Evolutionary conservation across 73 alveolate species (phyloP), one percentile per base, ranked within the genome.

Genomic region (Blepharisma japonicum): DNA sequence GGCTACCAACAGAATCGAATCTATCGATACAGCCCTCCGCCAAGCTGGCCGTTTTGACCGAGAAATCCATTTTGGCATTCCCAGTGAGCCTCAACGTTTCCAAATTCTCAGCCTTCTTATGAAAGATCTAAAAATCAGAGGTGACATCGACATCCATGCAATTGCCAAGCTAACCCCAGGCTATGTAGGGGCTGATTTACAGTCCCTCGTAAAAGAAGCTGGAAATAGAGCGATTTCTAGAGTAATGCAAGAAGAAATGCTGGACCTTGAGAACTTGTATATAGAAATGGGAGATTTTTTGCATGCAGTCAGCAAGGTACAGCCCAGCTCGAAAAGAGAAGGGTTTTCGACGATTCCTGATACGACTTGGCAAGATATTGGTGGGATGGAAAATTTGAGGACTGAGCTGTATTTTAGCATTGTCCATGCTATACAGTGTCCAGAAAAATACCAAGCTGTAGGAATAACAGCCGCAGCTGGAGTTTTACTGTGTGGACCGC

Each of bases 21-120:
- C 92, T 45, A 83, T 98, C 68, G 99, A 98, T 81, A 86, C 94
- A 14, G 97, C 98, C 18, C 83, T 98, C 81, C 86, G 99, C 80
- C 89, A 99, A 85, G 96, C 99, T 51, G 99, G 99, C 9, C 90
- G 99, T 77, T 98, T 98, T 79, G 99, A 98, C 85, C 93, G 96
- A n/a, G 99, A 98, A 85, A 90, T 98, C 25, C 94, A 90, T 85
- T 87, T 98, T 48, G 98, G 98, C 23, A 97, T 98, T 67, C 99
- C 99, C 38, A 88, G 94, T 71, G 98, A 95, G 80, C 88, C 81
- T 55, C 89, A 93, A 77, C 84, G 99, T 74, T 94, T 79, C 68
- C 92, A 92, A 68, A 95, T 95, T 67, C 67, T 97, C 54, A 83
- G 76, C 67, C 80, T 88, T n/a, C 82, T 91, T 11, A 84, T 97